Conservation (phyloP, 2,329 filamentous ascomycete species). For the Ascocoryne sarcoides region DNA sequence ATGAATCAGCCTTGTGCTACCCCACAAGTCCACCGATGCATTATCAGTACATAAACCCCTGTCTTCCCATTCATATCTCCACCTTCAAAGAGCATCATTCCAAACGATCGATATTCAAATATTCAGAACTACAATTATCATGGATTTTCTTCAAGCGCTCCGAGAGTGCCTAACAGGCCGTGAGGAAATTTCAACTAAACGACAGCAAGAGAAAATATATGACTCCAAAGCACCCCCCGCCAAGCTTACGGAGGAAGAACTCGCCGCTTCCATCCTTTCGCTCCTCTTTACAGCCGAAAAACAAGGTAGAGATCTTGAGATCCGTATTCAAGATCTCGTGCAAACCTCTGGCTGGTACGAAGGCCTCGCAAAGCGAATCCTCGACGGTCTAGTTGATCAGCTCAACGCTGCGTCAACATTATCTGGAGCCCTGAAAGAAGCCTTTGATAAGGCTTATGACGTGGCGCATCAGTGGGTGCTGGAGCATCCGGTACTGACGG, state of each 20-base stretch:
- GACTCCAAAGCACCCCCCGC: too few relatives aligned
- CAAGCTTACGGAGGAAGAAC: not conserved
- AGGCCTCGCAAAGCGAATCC: constrained; percentile 3
- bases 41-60: too few relatives aligned
- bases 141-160: too few relatives aligned
- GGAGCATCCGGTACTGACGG: constrained; percentile 6
- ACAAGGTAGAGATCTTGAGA: not conserved
- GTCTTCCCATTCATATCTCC: too few relatives aligned
- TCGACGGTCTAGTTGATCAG: constrained; percentile 5
- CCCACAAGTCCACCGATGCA: too few relatives aligned
- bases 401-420: not conserved
- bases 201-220: too few relatives aligned
- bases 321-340: not conserved
- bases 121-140: too few relatives aligned
- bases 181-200: too few relatives aligned
- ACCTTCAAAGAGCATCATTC: too few relatives aligned
- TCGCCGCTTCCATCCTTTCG: not conserved
- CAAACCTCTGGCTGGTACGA: not conserved
- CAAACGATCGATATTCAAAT: too few relatives aligned
- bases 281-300: not conserved
- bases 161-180: too few relatives aligned
- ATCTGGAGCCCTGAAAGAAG: constrained; percentile 7
- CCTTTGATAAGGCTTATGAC: constrained; percentile 2
- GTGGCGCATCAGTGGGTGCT: constrained; percentile 2
- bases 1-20: too few relatives aligned